Base-by-base conservation (phyloP, 2,329 filamentous ascomycete species). In the Escovopsis sp. region DNA sequence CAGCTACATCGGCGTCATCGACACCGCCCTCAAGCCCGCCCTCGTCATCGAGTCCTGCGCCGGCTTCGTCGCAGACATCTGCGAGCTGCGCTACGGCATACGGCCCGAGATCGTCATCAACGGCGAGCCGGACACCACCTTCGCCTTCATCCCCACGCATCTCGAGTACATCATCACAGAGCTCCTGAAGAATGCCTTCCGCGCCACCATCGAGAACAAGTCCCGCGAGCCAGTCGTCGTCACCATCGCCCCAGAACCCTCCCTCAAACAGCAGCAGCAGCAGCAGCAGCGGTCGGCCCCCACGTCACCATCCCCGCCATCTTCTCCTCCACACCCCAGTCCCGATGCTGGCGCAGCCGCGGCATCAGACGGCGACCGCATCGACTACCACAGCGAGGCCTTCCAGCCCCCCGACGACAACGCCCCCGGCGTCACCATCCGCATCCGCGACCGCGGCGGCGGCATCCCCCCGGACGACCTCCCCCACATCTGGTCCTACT, bases 101-200 rank as follows among this genome's bases (percentile, higher is more conserved):
- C 74, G 90, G 0, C 90, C 90, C 0, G 70, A 68, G 2, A 69
- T 94, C 48, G 62, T 78, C 32, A 79, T 98, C 48, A 81, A 87
- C 45, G 90, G 90, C 43, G 79, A 92, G 53, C 77, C 81, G 0
- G 77, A 81, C 35, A 85, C 87, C n/a, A 79, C 76, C 0, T 93
- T 98, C 51, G 86, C 88, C 15, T 90, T 92, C 50, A 79, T 98
- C 8, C 90, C 90, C 12, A 90, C 93, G 54, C 90, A 98, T 56
- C 70, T 98, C 17, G 88, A 96, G 58, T 98, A 98, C 56, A 94
- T 98, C 44, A 73, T 94, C 43, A 98, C 88, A 0, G 90, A 98
- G 57, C 69, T 98, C 2, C 70, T 98, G 39, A 98, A 98, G 58
- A 98, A 98, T 51, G 84, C 87, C 1, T 98, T 96, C 62, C 76